phyloP scores from a whole-genome alignment of 805 yeast genomes.

The Monosporozyma aquatica region DNA sequence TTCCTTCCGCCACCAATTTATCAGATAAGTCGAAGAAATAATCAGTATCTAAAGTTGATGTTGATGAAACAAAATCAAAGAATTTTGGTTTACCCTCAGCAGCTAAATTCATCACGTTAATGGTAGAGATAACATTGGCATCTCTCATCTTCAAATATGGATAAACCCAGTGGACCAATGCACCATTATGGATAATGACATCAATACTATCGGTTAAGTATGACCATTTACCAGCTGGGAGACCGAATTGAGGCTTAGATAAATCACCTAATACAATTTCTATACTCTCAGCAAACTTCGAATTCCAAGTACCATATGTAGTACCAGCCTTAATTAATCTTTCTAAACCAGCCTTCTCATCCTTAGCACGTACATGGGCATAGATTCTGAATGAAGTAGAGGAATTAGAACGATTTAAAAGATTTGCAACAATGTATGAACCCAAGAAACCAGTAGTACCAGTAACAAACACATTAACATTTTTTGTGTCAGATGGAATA shows the following conservation, averaged over 20 bases:
- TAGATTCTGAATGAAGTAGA: conserved; percentile 44
- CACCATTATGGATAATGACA: conserved; percentile 90
- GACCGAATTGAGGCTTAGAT: conserved; percentile 63
- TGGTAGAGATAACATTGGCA: conserved; percentile 83
- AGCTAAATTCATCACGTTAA: conserved; percentile 66
- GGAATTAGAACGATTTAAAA: conserved; percentile 46
- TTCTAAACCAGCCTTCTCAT: conserved; percentile 57
- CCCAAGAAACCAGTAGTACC: conserved; percentile 98
- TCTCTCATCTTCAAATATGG: conserved; percentile 86
- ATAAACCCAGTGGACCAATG: conserved; percentile 97
- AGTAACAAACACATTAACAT: conserved; percentile 67
- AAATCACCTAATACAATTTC: conserved; percentile 78
- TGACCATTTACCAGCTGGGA: conserved; percentile 48
- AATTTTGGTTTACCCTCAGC: conserved; percentile 70
- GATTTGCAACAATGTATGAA: conserved; percentile 72
- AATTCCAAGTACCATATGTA: conserved; percentile 64
- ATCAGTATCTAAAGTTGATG: conserved; percentile 83
- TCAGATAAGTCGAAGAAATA: conserved; percentile 75
- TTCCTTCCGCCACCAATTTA: conserved; percentile 51
- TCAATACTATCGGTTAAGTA: conserved; percentile 54
- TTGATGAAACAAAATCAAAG: conserved; percentile 89
- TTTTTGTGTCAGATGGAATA: conserved; percentile 22
- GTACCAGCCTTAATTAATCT: conserved; percentile 67
- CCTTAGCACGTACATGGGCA: conserved; percentile 87
- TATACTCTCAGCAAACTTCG: conserved; percentile 46